Evolutionary conservation across 2,329 filamentous ascomycete species (phyloP), one percentile per base, ranked within the genome.

Genomic region (Rhinocladiella mackenziei): DNA sequence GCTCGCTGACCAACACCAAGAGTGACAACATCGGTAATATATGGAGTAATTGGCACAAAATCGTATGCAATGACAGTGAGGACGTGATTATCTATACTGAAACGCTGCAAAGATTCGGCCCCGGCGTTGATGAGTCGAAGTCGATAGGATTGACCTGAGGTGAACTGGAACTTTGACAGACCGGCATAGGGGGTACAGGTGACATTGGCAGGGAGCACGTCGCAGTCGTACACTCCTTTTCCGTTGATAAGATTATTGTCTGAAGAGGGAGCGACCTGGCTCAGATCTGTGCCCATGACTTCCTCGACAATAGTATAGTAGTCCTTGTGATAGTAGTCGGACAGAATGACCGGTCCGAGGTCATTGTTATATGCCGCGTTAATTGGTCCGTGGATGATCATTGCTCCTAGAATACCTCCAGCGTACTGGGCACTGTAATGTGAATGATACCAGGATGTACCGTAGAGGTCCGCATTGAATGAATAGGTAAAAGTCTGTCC

Each of bases 121-220:
- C 81, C 84, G 8, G 86, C 80, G 55, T 89, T 89, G 58, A 86
- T 72, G 54, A 88, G 67, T 19, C 81, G 81, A 56, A 91, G 72
- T 3, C 62, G 61, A 45, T 69, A 61, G 33, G 55, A 63, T 53
- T 67, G 65, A 25, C 66, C 66, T 25, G 45, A 34, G 14, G 39
- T 42, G 29, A 62, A 55, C 11, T 56, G 48, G 35, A 58, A 57
- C 20, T 56, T 52, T 3, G 53, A 49, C 13, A 58, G 49, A 5
- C 58, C 54, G 14, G 53, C 49, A 23, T 54, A 53, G 8, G 43
- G 25, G 5, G 50, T 50, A 34, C 56, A 53, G 8, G 34, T 31
- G 4, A 43, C 45, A 18, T 34, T 49, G 15, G 43, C 38, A 17
- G 18, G 36, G 35, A 45, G 33, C 13, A 31, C 17, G 5, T 43